Conservation (phyloP, 257 asterid genomes). For the Solanum stenotomum region DNA sequence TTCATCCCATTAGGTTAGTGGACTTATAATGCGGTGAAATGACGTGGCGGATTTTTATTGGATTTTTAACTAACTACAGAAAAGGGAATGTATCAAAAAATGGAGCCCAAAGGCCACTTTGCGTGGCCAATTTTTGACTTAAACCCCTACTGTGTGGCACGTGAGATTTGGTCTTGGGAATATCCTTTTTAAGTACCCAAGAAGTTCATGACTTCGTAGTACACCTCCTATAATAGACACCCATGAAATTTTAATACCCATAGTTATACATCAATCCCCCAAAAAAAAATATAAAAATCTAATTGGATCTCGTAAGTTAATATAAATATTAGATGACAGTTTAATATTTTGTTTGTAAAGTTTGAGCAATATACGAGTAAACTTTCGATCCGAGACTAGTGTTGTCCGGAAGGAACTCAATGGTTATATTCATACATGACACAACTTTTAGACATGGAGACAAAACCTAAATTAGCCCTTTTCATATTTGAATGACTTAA, state of each 20-base stretch:
- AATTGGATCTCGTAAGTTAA: not conserved
- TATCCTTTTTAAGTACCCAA: not conserved
- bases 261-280: not conserved
- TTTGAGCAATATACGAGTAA: not conserved
- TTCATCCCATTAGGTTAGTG: conserved; percentile 2
- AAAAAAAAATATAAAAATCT: not conserved
- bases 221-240: not conserved
- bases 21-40: not conserved
- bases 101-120: conserved; percentile 22
- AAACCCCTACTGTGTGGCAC: not conserved
- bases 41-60: conserved; percentile 15
- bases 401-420: not conserved
- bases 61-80: conserved; percentile 5
- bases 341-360: not conserved
- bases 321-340: not conserved
- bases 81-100: not conserved
- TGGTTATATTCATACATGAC: not conserved
- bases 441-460: not conserved
- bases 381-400: not conserved
- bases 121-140: not conserved
- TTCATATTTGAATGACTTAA: not conserved
- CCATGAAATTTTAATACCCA: not conserved
- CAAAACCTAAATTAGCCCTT: not conserved
- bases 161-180: conserved; percentile 1
- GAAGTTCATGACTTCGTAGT: not conserved